phyloP scores from a whole-genome alignment of 495 filamentous ascomycete species.

The Elasticomyces elasticus region DNA sequence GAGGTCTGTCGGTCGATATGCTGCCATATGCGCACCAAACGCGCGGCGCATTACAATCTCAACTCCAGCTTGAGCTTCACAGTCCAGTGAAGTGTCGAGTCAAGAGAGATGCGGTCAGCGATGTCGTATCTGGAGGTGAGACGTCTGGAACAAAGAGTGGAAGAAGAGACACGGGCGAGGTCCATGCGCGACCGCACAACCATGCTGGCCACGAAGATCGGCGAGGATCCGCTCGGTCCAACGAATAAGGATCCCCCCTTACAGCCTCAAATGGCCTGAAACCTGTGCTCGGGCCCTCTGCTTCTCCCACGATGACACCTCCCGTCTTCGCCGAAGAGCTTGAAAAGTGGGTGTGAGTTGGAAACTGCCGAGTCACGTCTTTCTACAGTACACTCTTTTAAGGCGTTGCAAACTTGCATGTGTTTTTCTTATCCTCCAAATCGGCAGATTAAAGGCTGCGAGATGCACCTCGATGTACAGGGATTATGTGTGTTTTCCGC shows the following conservation, averaged over 20 bases:
- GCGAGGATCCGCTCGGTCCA: not conserved
- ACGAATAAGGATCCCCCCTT: not conserved
- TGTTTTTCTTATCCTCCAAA: too few species aligned
- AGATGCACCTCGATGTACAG: too few species aligned
- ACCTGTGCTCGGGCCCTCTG: not conserved
- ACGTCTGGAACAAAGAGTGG: too few species aligned
- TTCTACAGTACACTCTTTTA: constrained; percentile 1
- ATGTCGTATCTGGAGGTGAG: too few species aligned
- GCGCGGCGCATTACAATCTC: not conserved
- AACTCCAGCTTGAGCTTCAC: not conserved
- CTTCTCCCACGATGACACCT: not conserved
- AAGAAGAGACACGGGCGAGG: too few species aligned
- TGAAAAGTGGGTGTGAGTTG: not conserved
- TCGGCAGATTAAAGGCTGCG: too few species aligned
- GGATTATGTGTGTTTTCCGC: too few species aligned
- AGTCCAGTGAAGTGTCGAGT: not conserved
- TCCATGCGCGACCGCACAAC: too few species aligned
- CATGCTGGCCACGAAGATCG: too few species aligned
- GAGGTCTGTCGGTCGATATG: not conserved
- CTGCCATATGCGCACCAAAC: not conserved
- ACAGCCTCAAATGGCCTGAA: not conserved
- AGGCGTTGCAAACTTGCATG: too few species aligned
- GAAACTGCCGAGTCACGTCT: not conserved
- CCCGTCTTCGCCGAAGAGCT: not conserved
- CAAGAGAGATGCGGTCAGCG: too few species aligned